Conservation (phyloP, 108 stramenopile species). For the Aurantiochytrium sp. region DNA sequence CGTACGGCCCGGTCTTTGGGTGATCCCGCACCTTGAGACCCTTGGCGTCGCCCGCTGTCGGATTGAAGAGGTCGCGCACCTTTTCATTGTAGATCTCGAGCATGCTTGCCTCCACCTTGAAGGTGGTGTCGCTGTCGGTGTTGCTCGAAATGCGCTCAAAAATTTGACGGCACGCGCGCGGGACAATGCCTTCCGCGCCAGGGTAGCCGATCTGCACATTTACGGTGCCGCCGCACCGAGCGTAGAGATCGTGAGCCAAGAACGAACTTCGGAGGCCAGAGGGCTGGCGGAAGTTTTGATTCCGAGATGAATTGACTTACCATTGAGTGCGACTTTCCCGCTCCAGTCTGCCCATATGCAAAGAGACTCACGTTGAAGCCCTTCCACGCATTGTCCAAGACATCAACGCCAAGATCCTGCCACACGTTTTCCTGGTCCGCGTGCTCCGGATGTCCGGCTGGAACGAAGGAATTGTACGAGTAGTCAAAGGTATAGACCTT, state of each 20-base stretch:
- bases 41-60: not conserved
- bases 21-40: conserved; percentile 43
- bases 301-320: no score
- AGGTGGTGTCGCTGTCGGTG: not conserved
- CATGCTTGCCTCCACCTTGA: conserved; percentile 31
- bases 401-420: conserved; percentile 31
- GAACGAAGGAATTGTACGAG: conserved; percentile 30
- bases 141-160: conserved; percentile 32
- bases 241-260: not conserved
- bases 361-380: conserved; percentile 39
- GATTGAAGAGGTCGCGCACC: conserved; percentile 35
- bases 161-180: conserved; percentile 33
- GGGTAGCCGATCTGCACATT: conserved; percentile 33
- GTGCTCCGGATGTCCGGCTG: not conserved
- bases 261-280: not conserved
- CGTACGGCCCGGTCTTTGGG: conserved; percentile 40
- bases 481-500: conserved; percentile 32
- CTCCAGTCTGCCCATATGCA: conserved; percentile 41
- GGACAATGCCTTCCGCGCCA: conserved; percentile 38
- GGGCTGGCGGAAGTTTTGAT: not conserved
- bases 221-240: not conserved
- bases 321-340: conserved; percentile 39
- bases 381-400: not conserved
- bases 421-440: conserved; percentile 21
- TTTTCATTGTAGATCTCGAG: conserved; percentile 52